A percentile compares a stretch with the other conserved stretches of the same genome.
Conservation (phyloP, 768 basidiomycete species). For the Sarcodon sp. region DNA sequence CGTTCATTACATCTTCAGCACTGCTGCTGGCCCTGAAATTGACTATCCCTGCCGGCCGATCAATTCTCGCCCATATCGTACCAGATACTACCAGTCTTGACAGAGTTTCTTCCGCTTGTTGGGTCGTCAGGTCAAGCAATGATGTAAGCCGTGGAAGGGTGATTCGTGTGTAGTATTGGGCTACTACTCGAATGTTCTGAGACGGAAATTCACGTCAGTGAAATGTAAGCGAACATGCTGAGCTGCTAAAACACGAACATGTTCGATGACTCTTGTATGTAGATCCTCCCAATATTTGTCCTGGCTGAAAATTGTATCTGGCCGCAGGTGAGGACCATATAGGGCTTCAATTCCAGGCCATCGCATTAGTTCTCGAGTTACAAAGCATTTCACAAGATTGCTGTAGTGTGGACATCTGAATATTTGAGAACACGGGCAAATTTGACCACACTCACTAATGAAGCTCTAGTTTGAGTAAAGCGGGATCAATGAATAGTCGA, state of each 20-base stretch:
- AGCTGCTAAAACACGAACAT: conserved; percentile 40
- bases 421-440: neutral
- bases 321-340: conserved; percentile 74
- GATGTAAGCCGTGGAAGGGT: conserved; percentile 71
- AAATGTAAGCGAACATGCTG: neutral
- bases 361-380: conserved; percentile 85
- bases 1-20: conserved; percentile 92
- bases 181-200: conserved; percentile 92
- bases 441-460: conserved; percentile 50
- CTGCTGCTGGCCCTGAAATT: conserved; percentile 74
- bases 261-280: conserved; percentile 92
- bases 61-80: conserved; percentile 88
- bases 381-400: conserved; percentile 89
- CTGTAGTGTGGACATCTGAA: conserved; percentile 27
- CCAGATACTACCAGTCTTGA: conserved; percentile 85
- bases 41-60: conserved; percentile 83
- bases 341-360: conserved; percentile 90
- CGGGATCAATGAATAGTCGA: conserved; percentile 69
- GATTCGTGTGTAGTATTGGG: conserved; percentile 91
- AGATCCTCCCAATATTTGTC: conserved; percentile 89
- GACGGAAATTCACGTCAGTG: neutral
- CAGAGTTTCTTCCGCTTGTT: conserved; percentile 81
- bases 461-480: conserved; percentile 66
- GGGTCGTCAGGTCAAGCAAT: conserved; percentile 72
- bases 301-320: conserved; percentile 68